Conservation (phyloP, 495 filamentous ascomycete genomes). For the Chaetomidium leptoderma region DNA sequence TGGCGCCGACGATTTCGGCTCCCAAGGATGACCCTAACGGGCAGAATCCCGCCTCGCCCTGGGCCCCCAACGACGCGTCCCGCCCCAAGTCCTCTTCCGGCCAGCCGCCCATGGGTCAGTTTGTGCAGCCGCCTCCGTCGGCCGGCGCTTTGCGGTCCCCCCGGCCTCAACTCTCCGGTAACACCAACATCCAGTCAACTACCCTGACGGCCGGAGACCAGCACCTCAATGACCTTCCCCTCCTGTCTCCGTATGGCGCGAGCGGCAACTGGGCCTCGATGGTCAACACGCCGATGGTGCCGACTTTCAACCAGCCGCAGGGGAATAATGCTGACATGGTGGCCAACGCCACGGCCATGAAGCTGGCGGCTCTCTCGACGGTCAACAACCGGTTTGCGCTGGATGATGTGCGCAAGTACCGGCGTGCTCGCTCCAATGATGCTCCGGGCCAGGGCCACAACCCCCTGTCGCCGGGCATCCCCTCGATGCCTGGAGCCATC, state of each 20-base stretch:
- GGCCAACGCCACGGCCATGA: conserved; percentile 98
- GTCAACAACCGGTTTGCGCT: conserved; percentile 98
- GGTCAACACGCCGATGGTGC: conserved; percentile 94
- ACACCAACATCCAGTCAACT: conserved; percentile 72
- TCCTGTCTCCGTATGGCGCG: conserved; percentile 84
- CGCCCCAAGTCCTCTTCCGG: conserved; percentile 89
- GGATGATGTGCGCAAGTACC: conserved; percentile 92
- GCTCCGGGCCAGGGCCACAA: conserved; percentile 52
- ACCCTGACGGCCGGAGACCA: conserved; percentile 72
- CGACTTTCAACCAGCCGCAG: conserved; percentile 64
- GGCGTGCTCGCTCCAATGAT: conserved; percentile 84
- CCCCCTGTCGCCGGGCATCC: conserved; percentile 44
- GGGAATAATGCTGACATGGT: conserved; percentile 84
- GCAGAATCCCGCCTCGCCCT: conserved; percentile 70
- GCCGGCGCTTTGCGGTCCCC: conserved; percentile 81
- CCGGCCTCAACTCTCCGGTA: conserved; percentile 60
- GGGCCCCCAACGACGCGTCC: conserved; percentile 58
- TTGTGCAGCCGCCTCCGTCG: conserved; percentile 76
- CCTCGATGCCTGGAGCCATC: conserved; percentile 58
- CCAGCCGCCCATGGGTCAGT: conserved; percentile 93
- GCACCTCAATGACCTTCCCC: conserved; percentile 60
- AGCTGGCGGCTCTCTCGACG: conserved; percentile 90
- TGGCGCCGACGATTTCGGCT: conserved; percentile 69
- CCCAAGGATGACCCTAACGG: conserved; percentile 52
- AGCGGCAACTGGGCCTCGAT: conserved; percentile 97